Conservation (phyloP, 2,329 filamentous ascomycete species). For the Fusarium poae region DNA sequence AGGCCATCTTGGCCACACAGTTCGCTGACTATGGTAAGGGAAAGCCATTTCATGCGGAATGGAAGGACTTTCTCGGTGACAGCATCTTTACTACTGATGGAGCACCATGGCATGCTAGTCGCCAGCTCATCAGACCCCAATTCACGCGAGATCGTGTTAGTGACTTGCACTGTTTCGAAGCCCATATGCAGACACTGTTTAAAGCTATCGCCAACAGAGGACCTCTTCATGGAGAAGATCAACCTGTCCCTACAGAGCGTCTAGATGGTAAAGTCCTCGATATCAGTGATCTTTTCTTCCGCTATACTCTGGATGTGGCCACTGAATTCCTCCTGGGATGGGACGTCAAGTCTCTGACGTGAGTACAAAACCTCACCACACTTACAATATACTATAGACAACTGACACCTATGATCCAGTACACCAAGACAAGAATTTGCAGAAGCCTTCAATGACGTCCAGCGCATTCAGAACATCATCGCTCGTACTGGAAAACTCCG, state of each 20-base stretch:
- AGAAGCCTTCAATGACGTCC: conserved; percentile 84
- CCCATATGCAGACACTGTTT: conserved; percentile 81
- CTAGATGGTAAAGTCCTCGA: conserved; percentile 74
- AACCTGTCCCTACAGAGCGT: conserved; percentile 72
- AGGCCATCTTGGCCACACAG: conserved; percentile 88
- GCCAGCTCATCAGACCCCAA: conserved; percentile 86
- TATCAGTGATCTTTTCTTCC: conserved; percentile 82
- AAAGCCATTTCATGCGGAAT: conserved; percentile 77
- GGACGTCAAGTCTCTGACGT: conserved; percentile 75
- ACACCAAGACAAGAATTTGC: conserved; percentile 77
- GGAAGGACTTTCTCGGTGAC: conserved; percentile 80
- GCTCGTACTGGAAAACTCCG: conserved; percentile 74
- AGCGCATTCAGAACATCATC: conserved; percentile 77
- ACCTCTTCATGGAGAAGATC: conserved; percentile 68
- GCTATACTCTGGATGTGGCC: conserved; percentile 85
- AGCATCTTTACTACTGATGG: conserved; percentile 86
- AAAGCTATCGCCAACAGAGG: conserved; percentile 72
- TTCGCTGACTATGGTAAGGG: conserved; percentile 90
- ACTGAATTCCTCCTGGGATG: conserved; percentile 89
- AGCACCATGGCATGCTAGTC: conserved; percentile 80
- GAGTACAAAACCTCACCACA: conserved; percentile 24
- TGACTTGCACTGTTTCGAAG: conserved; percentile 85
- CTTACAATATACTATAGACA: not conserved
- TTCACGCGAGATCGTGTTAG: conserved; percentile 88
- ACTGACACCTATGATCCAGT: conserved; percentile 48